phyloP scores from a whole-genome alignment of 2,329 filamentous ascomycete genomes.

The Trichoderma hamatum region DNA sequence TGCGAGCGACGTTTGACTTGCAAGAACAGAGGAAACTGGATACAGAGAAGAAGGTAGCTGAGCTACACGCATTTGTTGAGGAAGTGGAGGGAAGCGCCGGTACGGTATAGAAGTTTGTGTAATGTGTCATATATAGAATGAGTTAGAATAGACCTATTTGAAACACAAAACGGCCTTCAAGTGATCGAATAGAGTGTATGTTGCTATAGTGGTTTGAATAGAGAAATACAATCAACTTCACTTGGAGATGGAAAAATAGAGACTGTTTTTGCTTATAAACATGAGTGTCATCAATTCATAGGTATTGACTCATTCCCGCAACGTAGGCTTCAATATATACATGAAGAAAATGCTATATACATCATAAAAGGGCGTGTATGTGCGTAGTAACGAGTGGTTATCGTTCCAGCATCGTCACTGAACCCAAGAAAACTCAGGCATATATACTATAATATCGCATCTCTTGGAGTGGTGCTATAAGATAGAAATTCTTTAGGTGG shows the following conservation, averaged over 20 bases:
- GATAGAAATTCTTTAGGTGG: constrained; percentile 16
- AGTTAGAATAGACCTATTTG: not conserved
- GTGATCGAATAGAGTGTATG: not conserved
- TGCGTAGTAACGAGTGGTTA: constrained; percentile 6
- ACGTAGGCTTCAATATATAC: constrained; percentile 27
- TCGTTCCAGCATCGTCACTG: not conserved
- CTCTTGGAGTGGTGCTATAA: not conserved
- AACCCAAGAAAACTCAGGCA: not conserved
- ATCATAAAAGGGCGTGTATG: constrained; percentile 2
- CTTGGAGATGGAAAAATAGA: not conserved
- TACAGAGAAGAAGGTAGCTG: constrained; percentile 30
- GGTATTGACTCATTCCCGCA: constrained; percentile 3
- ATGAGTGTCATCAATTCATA: constrained; percentile 16
- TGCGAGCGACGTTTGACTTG: constrained; percentile 42
- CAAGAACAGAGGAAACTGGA: constrained; percentile 36
- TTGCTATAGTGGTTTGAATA: not conserved
- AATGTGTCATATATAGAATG: not conserved
- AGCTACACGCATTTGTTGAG: constrained; percentile 18
- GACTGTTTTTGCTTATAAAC: not conserved
- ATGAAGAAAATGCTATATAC: constrained; percentile 21
- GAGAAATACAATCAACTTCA: not conserved
- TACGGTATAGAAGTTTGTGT: not conserved
- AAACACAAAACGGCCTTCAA: not conserved
- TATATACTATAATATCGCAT: constrained; percentile 16
- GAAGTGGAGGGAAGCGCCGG: constrained; percentile 20